These are phyloP conservation scores for Rusavskia elegans DNA, from an alignment of 495 filamentous ascomycete genomes.

Conservation along the genomic window DNA sequence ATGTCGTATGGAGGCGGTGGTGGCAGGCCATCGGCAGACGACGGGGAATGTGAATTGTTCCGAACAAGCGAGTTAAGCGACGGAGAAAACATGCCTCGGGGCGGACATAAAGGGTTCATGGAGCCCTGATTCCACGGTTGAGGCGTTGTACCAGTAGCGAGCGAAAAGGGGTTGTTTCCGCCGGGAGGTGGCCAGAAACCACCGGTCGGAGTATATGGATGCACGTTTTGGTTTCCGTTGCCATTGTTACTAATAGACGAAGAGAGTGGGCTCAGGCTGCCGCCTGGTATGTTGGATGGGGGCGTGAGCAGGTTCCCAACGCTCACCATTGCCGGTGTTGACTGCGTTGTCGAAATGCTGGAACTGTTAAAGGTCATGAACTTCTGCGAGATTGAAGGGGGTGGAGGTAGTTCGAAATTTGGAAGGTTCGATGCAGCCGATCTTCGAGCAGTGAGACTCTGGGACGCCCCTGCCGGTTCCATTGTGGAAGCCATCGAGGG, in stretches of 20 bases:
- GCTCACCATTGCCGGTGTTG: constrained; percentile 27
- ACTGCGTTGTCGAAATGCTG: constrained; percentile 27
- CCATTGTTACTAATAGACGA: constrained; percentile 39
- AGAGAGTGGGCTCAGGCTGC: constrained; percentile 44
- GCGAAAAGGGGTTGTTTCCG: constrained; percentile 34
- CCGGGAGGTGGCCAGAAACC: constrained; percentile 32
- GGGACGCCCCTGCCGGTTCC: constrained; percentile 24
- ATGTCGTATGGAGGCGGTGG: constrained; percentile 41
- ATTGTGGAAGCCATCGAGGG: constrained; percentile 28
- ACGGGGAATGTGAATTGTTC: constrained; percentile 33
- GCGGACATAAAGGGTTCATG: constrained; percentile 23
- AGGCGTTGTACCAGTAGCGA: constrained; percentile 29
- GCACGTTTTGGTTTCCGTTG: constrained; percentile 31
- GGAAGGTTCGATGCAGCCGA: constrained; percentile 45
- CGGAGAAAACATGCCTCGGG: constrained; percentile 40
- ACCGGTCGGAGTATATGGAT: constrained; percentile 24
- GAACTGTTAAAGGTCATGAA: constrained; percentile 20
- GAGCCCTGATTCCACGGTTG: constrained; percentile 26
- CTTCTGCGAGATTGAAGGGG: constrained; percentile 23
- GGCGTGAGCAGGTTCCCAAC: constrained; percentile 48
- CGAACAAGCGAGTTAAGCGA: constrained; percentile 29
- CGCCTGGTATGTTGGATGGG: constrained; percentile 44
- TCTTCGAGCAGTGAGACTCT: constrained; percentile 41
- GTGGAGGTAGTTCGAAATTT: constrained; percentile 42
- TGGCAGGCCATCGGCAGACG: constrained; percentile 30